phyloP scores from a whole-genome alignment of 495 filamentous ascomycete species.

The Podospora didyma region DNA sequence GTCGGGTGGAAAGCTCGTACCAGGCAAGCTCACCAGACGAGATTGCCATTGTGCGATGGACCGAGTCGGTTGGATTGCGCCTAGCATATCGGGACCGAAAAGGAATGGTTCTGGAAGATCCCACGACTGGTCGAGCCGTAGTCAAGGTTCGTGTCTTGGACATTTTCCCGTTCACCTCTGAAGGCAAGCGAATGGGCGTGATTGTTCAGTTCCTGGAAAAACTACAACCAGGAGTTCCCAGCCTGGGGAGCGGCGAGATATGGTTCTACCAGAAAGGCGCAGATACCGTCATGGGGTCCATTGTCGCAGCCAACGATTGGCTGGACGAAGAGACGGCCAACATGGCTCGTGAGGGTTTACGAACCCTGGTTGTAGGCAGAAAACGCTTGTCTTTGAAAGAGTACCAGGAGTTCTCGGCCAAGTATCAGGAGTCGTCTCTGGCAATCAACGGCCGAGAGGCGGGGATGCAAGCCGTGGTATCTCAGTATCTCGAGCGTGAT shows the following conservation, averaged over 20 bases:
- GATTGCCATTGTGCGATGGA: slow-evolving; percentile 96
- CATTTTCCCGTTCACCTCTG: slow-evolving; percentile 95
- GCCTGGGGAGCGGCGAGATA: slow-evolving; percentile 61
- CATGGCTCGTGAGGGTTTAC: slow-evolving; percentile 94
- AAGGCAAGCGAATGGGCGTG: slow-evolving; percentile 98
- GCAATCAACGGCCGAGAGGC: slow-evolving; percentile 73
- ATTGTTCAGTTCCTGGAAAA: slow-evolving; percentile 75
- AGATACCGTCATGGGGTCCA: slow-evolving; percentile 93
- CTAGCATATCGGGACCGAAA: slow-evolving; percentile 83
- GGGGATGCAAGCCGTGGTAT: slow-evolving; percentile 73
- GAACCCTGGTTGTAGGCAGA: slow-evolving; percentile 89
- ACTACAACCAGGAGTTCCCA: slow-evolving; percentile 33
- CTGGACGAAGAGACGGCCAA: slow-evolving; percentile 97
- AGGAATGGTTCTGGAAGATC: slow-evolving; percentile 73
- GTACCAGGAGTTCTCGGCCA: slow-evolving; percentile 71
- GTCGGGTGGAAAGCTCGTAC: slow-evolving; percentile 74
- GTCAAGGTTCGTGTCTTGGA: slow-evolving; percentile 89
- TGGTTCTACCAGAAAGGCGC: slow-evolving; percentile 99
- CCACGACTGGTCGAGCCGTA: slow-evolving; percentile 68
- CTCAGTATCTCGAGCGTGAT: slow-evolving; percentile 79
- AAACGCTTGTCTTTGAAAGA: slow-evolving; percentile 71
- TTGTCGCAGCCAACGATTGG: slow-evolving; percentile 96
- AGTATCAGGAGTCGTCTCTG: slow-evolving; percentile 76
- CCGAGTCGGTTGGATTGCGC: slow-evolving; percentile 85
- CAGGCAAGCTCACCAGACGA: slow-evolving; percentile 97